These are phyloP conservation scores for Brassica incana DNA, from an alignment of 345 rosid species.

Conservation along the genomic window DNA sequence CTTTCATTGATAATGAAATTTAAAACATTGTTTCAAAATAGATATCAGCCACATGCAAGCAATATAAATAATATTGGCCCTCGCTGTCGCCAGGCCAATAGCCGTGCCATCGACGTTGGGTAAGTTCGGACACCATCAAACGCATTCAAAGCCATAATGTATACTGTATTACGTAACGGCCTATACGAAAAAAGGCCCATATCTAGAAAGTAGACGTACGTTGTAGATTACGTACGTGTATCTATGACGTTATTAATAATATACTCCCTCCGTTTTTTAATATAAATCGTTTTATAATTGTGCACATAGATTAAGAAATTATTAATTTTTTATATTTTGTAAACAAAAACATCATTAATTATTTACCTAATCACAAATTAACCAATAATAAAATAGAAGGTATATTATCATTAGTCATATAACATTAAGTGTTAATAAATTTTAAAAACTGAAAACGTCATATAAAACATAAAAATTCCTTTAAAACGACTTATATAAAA, in stretches of 20 bases:
- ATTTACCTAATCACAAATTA: no score
- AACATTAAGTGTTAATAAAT: no score
- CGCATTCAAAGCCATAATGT: constrained; percentile 20
- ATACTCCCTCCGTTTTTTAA: not conserved
- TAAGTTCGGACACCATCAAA: constrained; percentile 19
- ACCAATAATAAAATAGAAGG: no score
- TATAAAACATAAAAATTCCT: no score
- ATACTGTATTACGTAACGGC: constrained; percentile 15
- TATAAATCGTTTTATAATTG: no score
- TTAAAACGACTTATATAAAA: no score
- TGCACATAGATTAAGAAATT: no score
- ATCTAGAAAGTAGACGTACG: not conserved
- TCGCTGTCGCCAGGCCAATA: constrained; percentile 25
- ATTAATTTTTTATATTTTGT: no score
- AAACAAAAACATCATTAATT: no score
- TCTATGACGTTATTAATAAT: not conserved
- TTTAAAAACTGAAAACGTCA: no score
- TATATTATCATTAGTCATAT: no score
- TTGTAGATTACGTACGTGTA: constrained; percentile 28
- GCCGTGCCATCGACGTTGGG: constrained; percentile 16
- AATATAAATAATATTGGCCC: constrained; percentile 4
- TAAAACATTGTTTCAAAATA: not conserved
- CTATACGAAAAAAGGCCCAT: not conserved
- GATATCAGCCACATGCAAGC: constrained; percentile 6
- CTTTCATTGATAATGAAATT: not conserved